These are phyloP conservation scores for Diutina catenulata DNA, from an alignment of 1,139 yeast genomes.

Conservation along the genomic window DNA sequence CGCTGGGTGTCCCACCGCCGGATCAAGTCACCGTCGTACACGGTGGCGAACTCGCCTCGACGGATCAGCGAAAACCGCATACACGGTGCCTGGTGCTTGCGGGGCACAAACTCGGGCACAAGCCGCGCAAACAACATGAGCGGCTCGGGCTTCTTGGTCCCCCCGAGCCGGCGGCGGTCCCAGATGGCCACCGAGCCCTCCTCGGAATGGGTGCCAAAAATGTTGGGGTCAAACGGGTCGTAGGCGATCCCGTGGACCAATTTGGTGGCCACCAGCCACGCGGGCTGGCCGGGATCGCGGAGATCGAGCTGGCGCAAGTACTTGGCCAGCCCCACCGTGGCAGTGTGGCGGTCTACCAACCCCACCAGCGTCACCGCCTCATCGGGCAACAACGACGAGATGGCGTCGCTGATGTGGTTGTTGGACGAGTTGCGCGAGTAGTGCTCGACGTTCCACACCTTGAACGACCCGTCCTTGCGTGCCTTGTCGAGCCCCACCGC, in stretches of 20 bases:
- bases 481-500: constrained; percentile 79
- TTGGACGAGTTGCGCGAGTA: constrained; percentile 30
- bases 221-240: constrained; percentile 51
- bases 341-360: constrained; percentile 33
- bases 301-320: constrained; percentile 69
- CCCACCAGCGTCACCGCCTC: constrained; percentile 59
- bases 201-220: constrained; percentile 68
- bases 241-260: constrained; percentile 58
- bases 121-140: constrained; percentile 55
- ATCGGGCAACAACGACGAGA: constrained; percentile 52
- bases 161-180: constrained; percentile 63
- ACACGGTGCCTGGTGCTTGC: constrained; percentile 51
- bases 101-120: constrained; percentile 50
- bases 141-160: constrained; percentile 28
- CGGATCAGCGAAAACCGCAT: constrained; percentile 61
- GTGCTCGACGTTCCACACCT: constrained; percentile 71
- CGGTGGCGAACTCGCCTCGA: constrained; percentile 65
- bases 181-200: constrained; percentile 79
- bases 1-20: constrained; percentile 74
- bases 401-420: constrained; percentile 41
- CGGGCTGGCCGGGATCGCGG: constrained; percentile 43
- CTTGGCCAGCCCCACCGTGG: constrained; percentile 71
- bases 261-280: constrained; percentile 65
- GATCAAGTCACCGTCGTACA: constrained; percentile 67
- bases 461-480: constrained; percentile 65